A percentile compares a stretch with the other conserved stretches of the same genome.
Conservation (phyloP, 352 stramenopile genomes). For the Globisporangium spiculum region DNA sequence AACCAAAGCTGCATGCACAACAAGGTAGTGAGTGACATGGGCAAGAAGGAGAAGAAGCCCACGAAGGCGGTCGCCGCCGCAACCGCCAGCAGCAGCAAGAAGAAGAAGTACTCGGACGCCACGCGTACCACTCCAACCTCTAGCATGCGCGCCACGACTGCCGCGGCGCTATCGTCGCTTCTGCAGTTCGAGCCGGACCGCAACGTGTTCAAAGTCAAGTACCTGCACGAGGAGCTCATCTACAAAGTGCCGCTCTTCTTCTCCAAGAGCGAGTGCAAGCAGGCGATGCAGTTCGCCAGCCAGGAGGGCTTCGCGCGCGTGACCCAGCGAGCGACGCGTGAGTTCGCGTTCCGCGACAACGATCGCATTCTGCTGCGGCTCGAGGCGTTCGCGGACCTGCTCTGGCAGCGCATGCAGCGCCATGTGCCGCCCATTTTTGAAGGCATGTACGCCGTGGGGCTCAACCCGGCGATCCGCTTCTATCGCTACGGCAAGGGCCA, state of each 20-base stretch:
- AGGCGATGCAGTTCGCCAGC: constrained; percentile 57
- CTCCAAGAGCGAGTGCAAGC: constrained; percentile 53
- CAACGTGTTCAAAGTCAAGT: constrained; percentile 28
- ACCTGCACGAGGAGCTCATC: constrained; percentile 65
- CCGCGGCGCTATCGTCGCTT: constrained; percentile 23
- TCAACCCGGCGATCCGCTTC: constrained; percentile 75
- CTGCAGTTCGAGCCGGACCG: constrained; percentile 47
- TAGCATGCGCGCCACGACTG: background rate
- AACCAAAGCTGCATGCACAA: no score
- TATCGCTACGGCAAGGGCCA: constrained; percentile 72
- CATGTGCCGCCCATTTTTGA: constrained; percentile 60
- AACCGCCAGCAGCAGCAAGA: constrained; percentile 1
- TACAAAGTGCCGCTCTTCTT: constrained; percentile 63
- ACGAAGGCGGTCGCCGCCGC: background rate
- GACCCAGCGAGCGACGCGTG: constrained; percentile 57
- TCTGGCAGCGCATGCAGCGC: constrained; percentile 60
- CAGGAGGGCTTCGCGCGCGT: constrained; percentile 60
- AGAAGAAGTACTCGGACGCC: constrained; percentile 19
- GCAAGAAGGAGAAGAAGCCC: constrained; percentile 14
- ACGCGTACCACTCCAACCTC: constrained; percentile 14
- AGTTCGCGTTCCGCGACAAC: constrained; percentile 79
- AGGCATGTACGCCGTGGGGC: constrained; percentile 54
- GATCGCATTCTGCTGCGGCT: constrained; percentile 63
- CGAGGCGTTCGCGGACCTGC: constrained; percentile 55
- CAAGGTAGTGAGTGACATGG: constrained; percentile 6